These are phyloP conservation scores for Colletotrichum tabaci DNA, from an alignment of 2,329 filamentous ascomycete species.

Conservation along the genomic window DNA sequence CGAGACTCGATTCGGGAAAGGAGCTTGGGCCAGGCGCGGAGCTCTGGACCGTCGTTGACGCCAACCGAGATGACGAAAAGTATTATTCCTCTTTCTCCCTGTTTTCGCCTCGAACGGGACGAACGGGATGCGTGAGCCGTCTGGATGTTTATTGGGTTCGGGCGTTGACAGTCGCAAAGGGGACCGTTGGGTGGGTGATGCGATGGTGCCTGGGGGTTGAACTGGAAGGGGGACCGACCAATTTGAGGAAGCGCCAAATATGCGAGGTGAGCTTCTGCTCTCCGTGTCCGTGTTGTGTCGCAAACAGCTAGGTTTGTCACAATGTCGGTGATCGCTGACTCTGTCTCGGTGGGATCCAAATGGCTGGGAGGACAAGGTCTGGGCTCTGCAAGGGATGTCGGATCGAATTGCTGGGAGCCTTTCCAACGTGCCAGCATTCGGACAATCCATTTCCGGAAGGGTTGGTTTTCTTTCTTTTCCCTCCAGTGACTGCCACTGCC, in stretches of 20 bases:
- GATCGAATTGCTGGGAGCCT: constrained; percentile 1
- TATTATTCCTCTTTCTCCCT: constrained; percentile 5
- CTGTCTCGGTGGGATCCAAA: neutral
- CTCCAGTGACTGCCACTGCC: too few species aligned
- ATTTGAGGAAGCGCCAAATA: neutral
- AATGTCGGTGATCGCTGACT: neutral
- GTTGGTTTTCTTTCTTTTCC: neutral
- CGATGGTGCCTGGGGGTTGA: neutral
- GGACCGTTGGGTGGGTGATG: neutral
- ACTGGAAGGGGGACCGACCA: neutral
- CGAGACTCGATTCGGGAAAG: constrained; percentile 19
- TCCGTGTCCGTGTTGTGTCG: too few species aligned
- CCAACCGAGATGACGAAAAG: constrained; percentile 27
- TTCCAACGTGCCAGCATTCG: neutral
- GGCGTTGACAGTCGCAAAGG: neutral
- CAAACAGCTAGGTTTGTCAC: neutral
- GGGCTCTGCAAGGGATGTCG: constrained; percentile 13
- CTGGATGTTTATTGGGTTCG: constrained; percentile 8
- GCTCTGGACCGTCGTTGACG: constrained; percentile 14
- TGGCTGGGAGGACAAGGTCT: neutral
- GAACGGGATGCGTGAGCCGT: neutral
- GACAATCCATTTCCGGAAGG: constrained; percentile 3
- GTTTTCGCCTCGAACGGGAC: neutral
- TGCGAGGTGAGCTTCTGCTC: constrained; percentile 3
- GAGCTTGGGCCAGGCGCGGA: constrained; percentile 34